Percentiles rank a stretch among this genome's conserved stretches.
Conservation (phyloP, 2,329 filamentous ascomycete species). For the Diaporthe capsici region DNA sequence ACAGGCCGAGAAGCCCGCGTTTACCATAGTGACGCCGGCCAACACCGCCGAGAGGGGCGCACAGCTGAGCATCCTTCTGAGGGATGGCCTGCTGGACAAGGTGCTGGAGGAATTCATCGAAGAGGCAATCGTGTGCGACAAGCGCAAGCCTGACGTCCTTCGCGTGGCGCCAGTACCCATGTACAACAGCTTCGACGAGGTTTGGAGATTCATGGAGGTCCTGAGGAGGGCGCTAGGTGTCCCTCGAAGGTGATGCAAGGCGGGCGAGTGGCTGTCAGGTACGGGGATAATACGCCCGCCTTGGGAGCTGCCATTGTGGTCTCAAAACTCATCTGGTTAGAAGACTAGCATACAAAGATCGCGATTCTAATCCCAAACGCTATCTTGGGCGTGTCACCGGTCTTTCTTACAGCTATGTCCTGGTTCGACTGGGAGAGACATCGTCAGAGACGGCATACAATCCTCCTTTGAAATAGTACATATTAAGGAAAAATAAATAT, state of each 20-base stretch:
- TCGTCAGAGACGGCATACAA: neutral
- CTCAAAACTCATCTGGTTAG: neutral
- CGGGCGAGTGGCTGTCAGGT: no score
- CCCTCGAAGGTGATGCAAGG: neutral
- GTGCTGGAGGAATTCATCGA: conserved; percentile 75
- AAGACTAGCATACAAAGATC: neutral
- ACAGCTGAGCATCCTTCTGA: conserved; percentile 82
- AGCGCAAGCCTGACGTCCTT: conserved; percentile 88
- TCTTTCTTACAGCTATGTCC: accelerated
- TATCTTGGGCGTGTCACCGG: neutral
- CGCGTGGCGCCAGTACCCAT: conserved; percentile 86
- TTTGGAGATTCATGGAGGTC: conserved; percentile 65
- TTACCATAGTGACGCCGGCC: conserved; percentile 77
- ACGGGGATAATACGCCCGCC: neutral
- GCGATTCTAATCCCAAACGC: neutral
- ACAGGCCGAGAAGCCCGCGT: conserved; percentile 56
- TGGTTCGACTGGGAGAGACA: neutral
- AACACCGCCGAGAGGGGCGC: conserved; percentile 79
- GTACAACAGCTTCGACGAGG: conserved; percentile 85
- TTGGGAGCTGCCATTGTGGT: neutral
- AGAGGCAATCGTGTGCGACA: conserved; percentile 82
- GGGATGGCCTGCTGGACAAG: conserved; percentile 77
- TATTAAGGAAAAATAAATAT: no score
- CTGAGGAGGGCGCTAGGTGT: conserved; percentile 49
- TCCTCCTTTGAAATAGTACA: neutral